Evolutionary conservation across 2,329 filamentous ascomycete species (phyloP), one percentile per base, ranked within the genome.

Genomic region (Claviceps citrina): DNA sequence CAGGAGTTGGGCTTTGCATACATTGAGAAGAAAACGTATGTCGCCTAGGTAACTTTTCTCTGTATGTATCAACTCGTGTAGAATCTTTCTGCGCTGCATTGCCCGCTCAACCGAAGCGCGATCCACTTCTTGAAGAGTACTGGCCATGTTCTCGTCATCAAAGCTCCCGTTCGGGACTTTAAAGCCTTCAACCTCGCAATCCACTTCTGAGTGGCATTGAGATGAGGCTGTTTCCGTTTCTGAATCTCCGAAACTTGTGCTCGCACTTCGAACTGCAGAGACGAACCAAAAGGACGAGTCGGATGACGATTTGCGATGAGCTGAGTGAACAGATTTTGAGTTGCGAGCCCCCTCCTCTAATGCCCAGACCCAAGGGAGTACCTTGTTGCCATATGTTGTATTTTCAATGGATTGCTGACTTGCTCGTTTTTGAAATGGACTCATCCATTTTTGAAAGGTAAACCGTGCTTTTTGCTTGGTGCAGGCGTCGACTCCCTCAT

Each of bases 31-130:
- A 47, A 91, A 85, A 50, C 84, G 84, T 43, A 96, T 61, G 51
- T 94, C 89, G 13, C 79, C 76, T 50, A 96, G 78, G 55, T 96
- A 96, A 51, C 80, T 76, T 55, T 91, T 82, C 58, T 96, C 91
- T 0, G 87, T 93, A 42, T 64, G 72, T 44, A 95, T 76, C 38
- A 96, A 65, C 60, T 96, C 91, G 54, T 91, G 83, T 27, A 96
- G 61, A 30, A 93, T 77, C 45, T 79, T 77, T 12, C 84, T 76
- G 44, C 91, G 75, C 51, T 86, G 81, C 16, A 82, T 60, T 2
- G 84, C 75, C 39, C 87, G 75, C 47, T 78, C 72, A 31, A 73
- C 71, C n/a, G 81, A 78, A 24, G 70, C 76, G 43, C 79, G 71
- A 48, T 94, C 85, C 9, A 78, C 46, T 8, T 59, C 51, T 5